These are phyloP conservation scores for Ogataea angusta DNA, from an alignment of 805 yeast genomes.

Conservation along the genomic window DNA sequence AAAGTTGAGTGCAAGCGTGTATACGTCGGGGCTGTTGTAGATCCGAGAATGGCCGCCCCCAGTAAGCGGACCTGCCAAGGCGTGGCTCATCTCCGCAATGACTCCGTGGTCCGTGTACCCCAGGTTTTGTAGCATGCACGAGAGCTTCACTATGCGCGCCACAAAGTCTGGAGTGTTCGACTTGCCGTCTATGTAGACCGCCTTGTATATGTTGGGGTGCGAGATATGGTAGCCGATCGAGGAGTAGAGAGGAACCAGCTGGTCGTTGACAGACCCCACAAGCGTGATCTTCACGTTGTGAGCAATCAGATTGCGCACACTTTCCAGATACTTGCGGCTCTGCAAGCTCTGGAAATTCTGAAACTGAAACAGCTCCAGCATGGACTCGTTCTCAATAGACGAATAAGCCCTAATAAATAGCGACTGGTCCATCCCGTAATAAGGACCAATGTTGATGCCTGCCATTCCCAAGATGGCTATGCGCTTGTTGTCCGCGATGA, in stretches of 20 bases:
- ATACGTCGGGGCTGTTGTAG: conserved; percentile 81
- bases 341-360: conserved; percentile 73
- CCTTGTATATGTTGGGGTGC: conserved; percentile 88
- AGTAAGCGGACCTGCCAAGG: conserved; percentile 84
- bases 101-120: conserved; percentile 87
- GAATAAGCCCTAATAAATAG: conserved; percentile 84
- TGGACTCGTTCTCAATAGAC: conserved; percentile 82
- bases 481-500: conserved; percentile 40
- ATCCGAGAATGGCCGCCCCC: conserved; percentile 94
- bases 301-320: conserved; percentile 59
- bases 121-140: conserved; percentile 68
- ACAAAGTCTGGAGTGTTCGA: conserved; percentile 80
- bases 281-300: conserved; percentile 75
- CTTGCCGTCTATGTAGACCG: conserved; percentile 82
- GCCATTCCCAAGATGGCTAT: conserved; percentile 91
- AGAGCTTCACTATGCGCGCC: conserved; percentile 65
- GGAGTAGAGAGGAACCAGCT: conserved; percentile 87
- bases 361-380: conserved; percentile 83
- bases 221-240: conserved; percentile 75
- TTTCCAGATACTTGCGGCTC: conserved; percentile 65
- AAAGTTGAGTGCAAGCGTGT: conserved; percentile 72
- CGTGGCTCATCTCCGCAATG: conserved; percentile 73
- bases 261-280: conserved; percentile 91
- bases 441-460: conserved; percentile 92
- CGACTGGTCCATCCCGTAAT: conserved; percentile 83